These are phyloP conservation scores for Trichocladium uniseriatum DNA, from an alignment of 495 filamentous ascomycete species.

Conservation along the genomic window DNA sequence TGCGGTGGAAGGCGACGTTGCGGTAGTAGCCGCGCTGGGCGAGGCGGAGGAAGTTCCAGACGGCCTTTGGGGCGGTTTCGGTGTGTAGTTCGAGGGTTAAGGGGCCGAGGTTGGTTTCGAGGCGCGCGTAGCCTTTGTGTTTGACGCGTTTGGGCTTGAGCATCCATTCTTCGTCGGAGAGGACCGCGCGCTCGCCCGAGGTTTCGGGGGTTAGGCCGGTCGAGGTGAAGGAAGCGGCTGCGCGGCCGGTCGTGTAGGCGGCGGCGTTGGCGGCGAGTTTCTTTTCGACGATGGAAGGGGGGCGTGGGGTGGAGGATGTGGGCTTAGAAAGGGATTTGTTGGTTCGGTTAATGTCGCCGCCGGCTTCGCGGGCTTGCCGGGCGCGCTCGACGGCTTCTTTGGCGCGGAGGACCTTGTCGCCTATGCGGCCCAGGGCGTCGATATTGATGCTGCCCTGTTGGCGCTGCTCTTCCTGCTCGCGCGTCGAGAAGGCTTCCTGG, in stretches of 20 bases:
- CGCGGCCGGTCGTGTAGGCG: constrained; percentile 78
- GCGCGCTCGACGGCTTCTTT: constrained; percentile 83
- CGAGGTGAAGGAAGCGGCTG: constrained; percentile 89
- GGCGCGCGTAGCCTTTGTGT: constrained; percentile 77
- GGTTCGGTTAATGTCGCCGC: constrained; percentile 42
- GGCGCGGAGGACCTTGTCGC: constrained; percentile 84
- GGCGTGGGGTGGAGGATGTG: constrained; percentile 12
- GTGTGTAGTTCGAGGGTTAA: constrained; percentile 85
- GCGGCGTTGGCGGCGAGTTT: constrained; percentile 73
- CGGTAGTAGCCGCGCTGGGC: constrained; percentile 86
- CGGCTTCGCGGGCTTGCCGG: constrained; percentile 44
- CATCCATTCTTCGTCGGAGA: constrained; percentile 94
- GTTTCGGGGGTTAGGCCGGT: constrained; percentile 92
- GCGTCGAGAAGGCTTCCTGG: constrained; percentile 52
- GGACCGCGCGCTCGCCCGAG: constrained; percentile 67
- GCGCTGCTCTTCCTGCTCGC: constrained; percentile 41
- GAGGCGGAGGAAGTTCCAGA: constrained; percentile 93
- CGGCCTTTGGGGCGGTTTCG: constrained; percentile 80
- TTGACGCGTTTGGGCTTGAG: constrained; percentile 80
- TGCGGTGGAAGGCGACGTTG: constrained; percentile 75
- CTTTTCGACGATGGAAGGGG: constrained; percentile 38
- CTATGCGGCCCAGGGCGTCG: constrained; percentile 62
- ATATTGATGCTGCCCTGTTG: constrained; percentile 61
- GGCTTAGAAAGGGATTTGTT: constrained; percentile 31
- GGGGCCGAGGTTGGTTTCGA: constrained; percentile 74